phyloP scores from a whole-genome alignment of 768 basidiomycete species.

The Suillus subalutaceus region DNA sequence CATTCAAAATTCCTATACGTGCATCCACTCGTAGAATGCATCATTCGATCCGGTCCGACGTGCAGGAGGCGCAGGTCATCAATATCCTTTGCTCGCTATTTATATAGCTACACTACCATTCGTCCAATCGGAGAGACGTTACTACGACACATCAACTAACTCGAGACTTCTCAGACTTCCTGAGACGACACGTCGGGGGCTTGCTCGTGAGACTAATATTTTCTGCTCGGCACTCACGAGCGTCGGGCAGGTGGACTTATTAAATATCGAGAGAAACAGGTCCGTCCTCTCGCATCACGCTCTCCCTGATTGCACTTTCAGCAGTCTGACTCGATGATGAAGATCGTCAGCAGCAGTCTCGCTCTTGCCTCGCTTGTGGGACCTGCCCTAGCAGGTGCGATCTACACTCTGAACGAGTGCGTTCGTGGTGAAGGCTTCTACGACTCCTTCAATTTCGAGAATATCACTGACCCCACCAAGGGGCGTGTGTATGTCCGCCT shows the following conservation, averaged over 20 bases:
- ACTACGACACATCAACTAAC: background rate
- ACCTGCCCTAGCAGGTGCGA: conserved; percentile 18
- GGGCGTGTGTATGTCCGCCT: conserved; percentile 60
- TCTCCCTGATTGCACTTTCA: background rate
- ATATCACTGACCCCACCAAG: conserved; percentile 62
- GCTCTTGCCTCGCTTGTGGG: conserved; percentile 17
- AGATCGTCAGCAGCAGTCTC: conserved; percentile 10
- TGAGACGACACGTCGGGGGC: background rate
- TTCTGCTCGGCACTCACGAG: background rate
- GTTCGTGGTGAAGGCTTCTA: conserved; percentile 53
- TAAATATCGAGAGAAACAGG: background rate
- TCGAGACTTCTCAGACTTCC: background rate
- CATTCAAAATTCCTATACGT: background rate
- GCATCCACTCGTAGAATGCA: background rate
- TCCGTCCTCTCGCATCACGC: background rate
- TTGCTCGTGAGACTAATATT: background rate
- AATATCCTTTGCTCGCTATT: background rate
- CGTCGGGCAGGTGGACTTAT: conserved; percentile 4
- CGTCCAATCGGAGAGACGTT: background rate
- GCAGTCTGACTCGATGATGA: conserved; percentile 19
- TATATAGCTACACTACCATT: background rate
- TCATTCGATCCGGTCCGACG: background rate
- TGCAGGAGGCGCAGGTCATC: background rate
- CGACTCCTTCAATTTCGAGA: conserved; percentile 48
- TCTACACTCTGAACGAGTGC: conserved; percentile 40